Base-by-base conservation (phyloP, 1,139 yeast genomes). In the Kodamaea anthophila region DNA sequence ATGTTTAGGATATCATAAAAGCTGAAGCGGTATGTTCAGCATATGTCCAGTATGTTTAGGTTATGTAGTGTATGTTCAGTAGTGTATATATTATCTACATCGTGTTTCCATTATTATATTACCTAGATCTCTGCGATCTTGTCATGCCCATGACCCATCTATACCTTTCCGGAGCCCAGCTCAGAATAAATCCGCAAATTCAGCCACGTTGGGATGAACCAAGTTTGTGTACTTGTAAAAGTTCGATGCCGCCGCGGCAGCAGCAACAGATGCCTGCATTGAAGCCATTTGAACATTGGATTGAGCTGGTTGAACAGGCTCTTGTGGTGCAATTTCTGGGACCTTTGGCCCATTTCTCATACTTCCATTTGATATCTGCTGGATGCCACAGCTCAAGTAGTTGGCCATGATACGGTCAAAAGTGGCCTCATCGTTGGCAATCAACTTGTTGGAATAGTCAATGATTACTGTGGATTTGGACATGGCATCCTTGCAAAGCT, bases 391-490 rank as follows among this genome's bases (percentile, higher is more conserved):
- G 30, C 54, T 45, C 37, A 55, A 48, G 46, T 63, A 65, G 50
- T 67, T 63, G 23, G 58, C 55, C 59, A 67, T 58, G 35, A 67
- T 59, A 24, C 70, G 43, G 40, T 60, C 63, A 37, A 67, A 54
- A 28, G 68, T 58, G 9, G 51, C 47, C 30, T 62, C 66, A 41
- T 70, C 70, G 35, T 66, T 64, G 4, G 82, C 82, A 34, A 75
- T 55, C 45, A 67, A 50, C 31, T 59, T 51, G 46, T 74, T 65
- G 32, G 65, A 66, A 66, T 75, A 72, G 53, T 77, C 84, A 30
- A 76, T 73, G 21, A 74, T 60, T 36, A 77, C 57, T 8, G 37
- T 26, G 16, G 30, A 24, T 14, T 29, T 0, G 78, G 82, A 5
- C 70, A 40, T 33, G 32, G 36, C 29, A 28, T 34, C 28, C 20